Conservation (phyloP, 441 rosid species). For the Erysimum cheiri region DNA sequence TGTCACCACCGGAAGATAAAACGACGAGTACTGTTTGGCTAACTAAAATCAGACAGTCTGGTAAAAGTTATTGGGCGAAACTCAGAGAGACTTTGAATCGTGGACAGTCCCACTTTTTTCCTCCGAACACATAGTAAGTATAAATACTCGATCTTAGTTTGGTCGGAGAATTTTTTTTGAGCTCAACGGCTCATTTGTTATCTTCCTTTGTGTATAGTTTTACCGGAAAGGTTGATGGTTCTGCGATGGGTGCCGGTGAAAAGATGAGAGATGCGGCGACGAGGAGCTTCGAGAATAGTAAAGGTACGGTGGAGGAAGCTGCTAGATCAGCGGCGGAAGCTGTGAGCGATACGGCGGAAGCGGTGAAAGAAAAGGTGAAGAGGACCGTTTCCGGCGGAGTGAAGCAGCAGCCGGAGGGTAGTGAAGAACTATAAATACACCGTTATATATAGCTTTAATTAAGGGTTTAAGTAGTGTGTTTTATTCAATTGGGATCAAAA, state of each 20-base stretch:
- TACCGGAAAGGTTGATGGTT: slow-evolving; percentile 34
- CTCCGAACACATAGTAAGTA: slow-evolving; percentile 43
- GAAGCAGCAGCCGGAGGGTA: not conserved
- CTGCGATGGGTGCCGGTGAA: slow-evolving; percentile 33
- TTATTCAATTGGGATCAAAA: not conserved
- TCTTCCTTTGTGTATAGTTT: slow-evolving; percentile 24
- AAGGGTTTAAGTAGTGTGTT: not conserved
- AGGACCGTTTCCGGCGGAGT: slow-evolving; percentile 28
- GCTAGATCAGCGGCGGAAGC: slow-evolving; percentile 46
- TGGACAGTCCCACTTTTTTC: slow-evolving; percentile 43
- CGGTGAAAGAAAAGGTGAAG: slow-evolving; percentile 36
- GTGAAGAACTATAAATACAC: slow-evolving; percentile 32
- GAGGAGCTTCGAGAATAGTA: slow-evolving; percentile 42
- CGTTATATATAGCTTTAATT: slow-evolving; percentile 3
- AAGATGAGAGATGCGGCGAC: slow-evolving; percentile 44
- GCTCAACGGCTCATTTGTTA: not conserved
- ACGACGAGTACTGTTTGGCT: slow-evolving; percentile 40
- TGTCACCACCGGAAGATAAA: slow-evolving; percentile 27
- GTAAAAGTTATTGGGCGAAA: slow-evolving; percentile 37
- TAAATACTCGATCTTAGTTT: not conserved
- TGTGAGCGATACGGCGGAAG: slow-evolving; percentile 28
- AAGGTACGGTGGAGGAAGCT: slow-evolving; percentile 43
- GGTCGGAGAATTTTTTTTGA: not conserved
- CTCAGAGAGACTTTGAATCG: slow-evolving; percentile 37
- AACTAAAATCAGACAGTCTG: slow-evolving; percentile 31